phyloP scores from a whole-genome alignment of 331 rosid species.

The Arachis monticola region DNA sequence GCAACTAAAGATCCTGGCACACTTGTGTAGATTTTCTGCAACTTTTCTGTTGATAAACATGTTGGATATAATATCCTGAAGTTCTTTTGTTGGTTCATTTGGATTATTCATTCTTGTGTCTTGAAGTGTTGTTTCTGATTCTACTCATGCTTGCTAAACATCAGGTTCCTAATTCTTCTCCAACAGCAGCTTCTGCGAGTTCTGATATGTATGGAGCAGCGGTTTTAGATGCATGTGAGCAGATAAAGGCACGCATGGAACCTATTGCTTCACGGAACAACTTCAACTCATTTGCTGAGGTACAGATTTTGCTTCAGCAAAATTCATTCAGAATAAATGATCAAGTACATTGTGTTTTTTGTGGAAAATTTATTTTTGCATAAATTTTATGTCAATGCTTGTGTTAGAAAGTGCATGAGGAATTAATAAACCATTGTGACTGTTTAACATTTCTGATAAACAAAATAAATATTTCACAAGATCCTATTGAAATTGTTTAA shows the following conservation, averaged over 20 bases:
- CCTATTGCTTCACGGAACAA: constrained; percentile 1
- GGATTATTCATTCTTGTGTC: constrained; percentile 16
- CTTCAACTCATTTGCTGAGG: constrained; percentile 84
- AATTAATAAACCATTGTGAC: constrained; percentile 20
- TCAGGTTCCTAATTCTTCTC: constrained; percentile 92
- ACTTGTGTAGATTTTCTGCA: constrained; percentile 17
- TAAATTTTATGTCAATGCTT: constrained; percentile 4
- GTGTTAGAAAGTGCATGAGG: constrained; percentile 2
- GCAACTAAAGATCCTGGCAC: constrained; percentile 26
- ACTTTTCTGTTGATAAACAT: background rate
- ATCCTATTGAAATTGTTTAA: background rate
- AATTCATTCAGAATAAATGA: constrained; percentile 27
- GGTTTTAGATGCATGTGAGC: constrained; percentile 93
- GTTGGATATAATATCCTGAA: constrained; percentile 19
- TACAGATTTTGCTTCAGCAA: constrained; percentile 38
- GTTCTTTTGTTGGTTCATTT: constrained; percentile 9
- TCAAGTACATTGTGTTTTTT: constrained; percentile 10
- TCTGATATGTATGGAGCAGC: constrained; percentile 97
- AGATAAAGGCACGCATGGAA: constrained; percentile 83
- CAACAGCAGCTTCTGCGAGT: constrained; percentile 98
- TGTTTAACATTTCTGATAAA: constrained; percentile 10
- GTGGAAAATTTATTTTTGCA: constrained; percentile 9
- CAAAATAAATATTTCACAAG: background rate
- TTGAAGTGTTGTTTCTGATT: constrained; percentile 24
- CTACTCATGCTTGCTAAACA: constrained; percentile 37